These are phyloP conservation scores for Penicillium lagena DNA, from an alignment of 495 filamentous ascomycete species.

Conservation along the genomic window DNA sequence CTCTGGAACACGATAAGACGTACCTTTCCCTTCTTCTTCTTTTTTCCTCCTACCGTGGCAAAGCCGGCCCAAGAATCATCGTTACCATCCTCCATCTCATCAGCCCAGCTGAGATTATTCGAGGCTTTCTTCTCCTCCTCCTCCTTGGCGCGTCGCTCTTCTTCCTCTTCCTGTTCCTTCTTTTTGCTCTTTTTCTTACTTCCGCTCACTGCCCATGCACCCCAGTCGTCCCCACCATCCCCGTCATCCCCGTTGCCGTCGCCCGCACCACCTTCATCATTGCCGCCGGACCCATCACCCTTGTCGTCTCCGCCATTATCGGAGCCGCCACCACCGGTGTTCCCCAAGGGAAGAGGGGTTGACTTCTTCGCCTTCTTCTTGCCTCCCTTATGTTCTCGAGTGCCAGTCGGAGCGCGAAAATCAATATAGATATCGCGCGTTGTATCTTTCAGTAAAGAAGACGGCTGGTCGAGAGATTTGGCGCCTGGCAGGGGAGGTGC, in stretches of 20 bases:
- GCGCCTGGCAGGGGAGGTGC: conserved; percentile 17
- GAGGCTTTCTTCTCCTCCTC: conserved; percentile 25
- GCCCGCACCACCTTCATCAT: conserved; percentile 21
- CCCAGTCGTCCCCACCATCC: conserved; percentile 32
- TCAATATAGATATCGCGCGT: conserved; percentile 35
- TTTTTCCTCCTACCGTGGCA: conserved; percentile 14
- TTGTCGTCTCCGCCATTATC: conserved; percentile 20
- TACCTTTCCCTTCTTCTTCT: conserved; percentile 50
- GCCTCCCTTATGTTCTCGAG: conserved; percentile 35
- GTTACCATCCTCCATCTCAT: conserved; percentile 22
- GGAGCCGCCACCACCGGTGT: conserved; percentile 12
- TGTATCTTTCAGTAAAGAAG: conserved; percentile 23
- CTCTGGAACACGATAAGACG: background rate
- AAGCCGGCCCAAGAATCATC: conserved; percentile 32
- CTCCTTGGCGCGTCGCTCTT: conserved; percentile 29
- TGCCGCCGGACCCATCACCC: conserved; percentile 23
- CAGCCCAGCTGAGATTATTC: conserved; percentile 41
- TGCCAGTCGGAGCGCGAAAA: conserved; percentile 44
- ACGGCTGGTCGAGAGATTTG: conserved; percentile 29
- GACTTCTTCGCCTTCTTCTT: conserved; percentile 40
- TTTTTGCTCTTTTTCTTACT: conserved; percentile 38
- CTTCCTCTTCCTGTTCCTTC: conserved; percentile 29
- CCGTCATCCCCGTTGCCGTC: conserved; percentile 18
- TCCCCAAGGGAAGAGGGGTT: conserved; percentile 13
- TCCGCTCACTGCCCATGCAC: conserved; percentile 31